Evolutionary conservation across 1,284 basidiomycete genomes (phyloP).

Genomic region (Ganoderma lucidum): DNA sequence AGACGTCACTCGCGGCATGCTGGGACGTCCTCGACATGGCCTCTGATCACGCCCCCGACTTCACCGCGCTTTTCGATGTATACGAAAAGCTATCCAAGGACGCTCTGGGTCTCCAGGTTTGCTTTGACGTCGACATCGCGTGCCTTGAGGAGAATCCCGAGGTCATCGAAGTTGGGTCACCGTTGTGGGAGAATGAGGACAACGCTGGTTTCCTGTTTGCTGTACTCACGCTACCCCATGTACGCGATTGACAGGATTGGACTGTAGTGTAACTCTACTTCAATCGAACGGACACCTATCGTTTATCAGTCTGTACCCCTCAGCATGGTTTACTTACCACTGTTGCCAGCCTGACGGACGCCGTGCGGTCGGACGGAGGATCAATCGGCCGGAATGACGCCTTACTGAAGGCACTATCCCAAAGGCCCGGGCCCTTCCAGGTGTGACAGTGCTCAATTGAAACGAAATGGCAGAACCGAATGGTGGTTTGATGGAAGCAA

Average conservation of each 20-base stretch:
- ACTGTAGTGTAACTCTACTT: too few relatives aligned
- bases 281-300: neutral
- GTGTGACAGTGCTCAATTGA: too few relatives aligned
- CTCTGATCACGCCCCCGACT: neutral
- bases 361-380: too few relatives aligned
- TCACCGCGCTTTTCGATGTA: neutral
- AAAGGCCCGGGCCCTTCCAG: too few relatives aligned
- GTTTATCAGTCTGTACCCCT: neutral
- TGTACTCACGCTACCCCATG: neutral
- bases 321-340: too few relatives aligned
- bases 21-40: neutral
- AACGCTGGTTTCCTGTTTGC: neutral
- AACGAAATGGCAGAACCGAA: too few relatives aligned
- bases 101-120: neutral
- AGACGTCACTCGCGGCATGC: neutral
- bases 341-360: too few relatives aligned
- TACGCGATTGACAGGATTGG: neutral
- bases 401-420: too few relatives aligned
- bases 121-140: too few relatives aligned
- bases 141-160: neutral
- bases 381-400: too few relatives aligned
- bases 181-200: neutral
- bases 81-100: neutral
- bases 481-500: too few relatives aligned
- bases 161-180: neutral